These are phyloP conservation scores for Alternaria ethzedia DNA, from an alignment of 2,329 filamentous ascomycete genomes.

Conservation along the genomic window DNA sequence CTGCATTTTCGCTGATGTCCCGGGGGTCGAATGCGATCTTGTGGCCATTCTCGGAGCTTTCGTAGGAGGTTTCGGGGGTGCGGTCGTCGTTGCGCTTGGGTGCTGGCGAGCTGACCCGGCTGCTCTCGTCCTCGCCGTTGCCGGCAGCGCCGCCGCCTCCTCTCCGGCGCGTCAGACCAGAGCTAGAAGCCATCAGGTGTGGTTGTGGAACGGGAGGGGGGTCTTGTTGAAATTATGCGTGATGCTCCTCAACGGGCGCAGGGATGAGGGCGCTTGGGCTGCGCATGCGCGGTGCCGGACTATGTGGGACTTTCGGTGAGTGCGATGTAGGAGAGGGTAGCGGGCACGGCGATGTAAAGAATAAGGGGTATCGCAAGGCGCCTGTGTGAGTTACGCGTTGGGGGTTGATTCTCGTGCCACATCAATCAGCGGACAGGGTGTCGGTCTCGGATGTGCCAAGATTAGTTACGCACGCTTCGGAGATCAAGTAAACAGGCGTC, in stretches of 20 bases:
- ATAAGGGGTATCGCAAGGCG: slow-evolving; percentile 25
- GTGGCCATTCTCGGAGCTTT: slow-evolving; percentile 91
- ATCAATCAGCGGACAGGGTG: slow-evolving; percentile 24
- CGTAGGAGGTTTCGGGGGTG: slow-evolving; percentile 80
- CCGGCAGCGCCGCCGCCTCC: slow-evolving; percentile 66
- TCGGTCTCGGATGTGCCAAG: slow-evolving; percentile 24
- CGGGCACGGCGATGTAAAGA: slow-evolving; percentile 20
- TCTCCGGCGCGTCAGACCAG: slow-evolving; percentile 73
- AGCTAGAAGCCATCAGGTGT: slow-evolving; percentile 68
- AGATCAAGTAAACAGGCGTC: slow-evolving; percentile 1
- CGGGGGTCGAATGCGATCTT: slow-evolving; percentile 98
- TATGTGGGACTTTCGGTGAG: slow-evolving; percentile 19
- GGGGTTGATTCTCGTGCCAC: slow-evolving; percentile 34
- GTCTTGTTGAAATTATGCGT: slow-evolving; percentile 40
- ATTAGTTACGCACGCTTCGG: slow-evolving; percentile 21
- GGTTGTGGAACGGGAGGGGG: slow-evolving; percentile 37
- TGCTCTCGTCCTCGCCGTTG: slow-evolving; percentile 66
- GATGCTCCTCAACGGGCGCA: slow-evolving; percentile 42
- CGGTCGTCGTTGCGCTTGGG: slow-evolving; percentile 67
- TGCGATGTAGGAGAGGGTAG: slow-evolving; percentile 13
- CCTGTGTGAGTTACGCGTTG: slow-evolving; percentile 21
- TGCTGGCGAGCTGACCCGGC: slow-evolving; percentile 70
- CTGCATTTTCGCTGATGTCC: slow-evolving; percentile 95
- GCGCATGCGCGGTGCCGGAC: slow-evolving; percentile 37
- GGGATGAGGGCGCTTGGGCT: slow-evolving; percentile 43